Evolutionary conservation across 176 grass and related monocot species (phyloP).

Genomic region (Avena sativa): DNA sequence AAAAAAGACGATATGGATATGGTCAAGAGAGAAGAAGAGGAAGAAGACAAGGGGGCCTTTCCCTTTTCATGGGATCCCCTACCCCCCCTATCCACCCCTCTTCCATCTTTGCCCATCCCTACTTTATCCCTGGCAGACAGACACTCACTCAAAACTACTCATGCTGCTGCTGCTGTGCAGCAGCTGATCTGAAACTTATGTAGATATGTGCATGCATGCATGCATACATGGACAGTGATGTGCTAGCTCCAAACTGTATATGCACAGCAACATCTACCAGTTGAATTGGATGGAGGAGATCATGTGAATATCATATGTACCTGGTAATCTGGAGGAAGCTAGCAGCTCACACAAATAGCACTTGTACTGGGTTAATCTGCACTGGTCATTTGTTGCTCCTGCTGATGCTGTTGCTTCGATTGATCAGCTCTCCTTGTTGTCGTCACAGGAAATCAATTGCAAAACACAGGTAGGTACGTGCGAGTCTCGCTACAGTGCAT

Average conservation of each 20-base stretch:
- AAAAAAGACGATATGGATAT: neutral
- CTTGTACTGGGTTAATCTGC: neutral
- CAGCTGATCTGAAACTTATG: conserved; percentile 32
- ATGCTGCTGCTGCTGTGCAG: neutral
- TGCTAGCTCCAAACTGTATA: conserved; percentile 4
- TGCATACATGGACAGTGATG: conserved; percentile 27
- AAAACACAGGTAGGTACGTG: neutral
- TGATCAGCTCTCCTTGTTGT: neutral
- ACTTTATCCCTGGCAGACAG: conserved; percentile 3
- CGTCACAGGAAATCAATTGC: conserved; percentile 5
- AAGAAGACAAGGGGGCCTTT: conserved; percentile 15
- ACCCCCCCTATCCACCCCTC: neutral
- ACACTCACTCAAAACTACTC: neutral
- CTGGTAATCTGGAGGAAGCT: neutral
- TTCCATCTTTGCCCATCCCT: conserved; percentile 13
- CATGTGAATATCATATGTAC: neutral
- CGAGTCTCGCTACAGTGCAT: neutral
- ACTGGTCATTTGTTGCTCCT: neutral
- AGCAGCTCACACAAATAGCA: neutral
- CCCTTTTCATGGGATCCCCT: conserved; percentile 38
- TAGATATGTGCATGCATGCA: conserved; percentile 7
- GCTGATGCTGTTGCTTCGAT: neutral
- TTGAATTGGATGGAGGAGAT: neutral
- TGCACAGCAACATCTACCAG: neutral
- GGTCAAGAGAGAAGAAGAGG: conserved; percentile 22